These are phyloP conservation scores for Hemileccinum hortonii DNA, from an alignment of 1,284 basidiomycete species.

Conservation along the genomic window DNA sequence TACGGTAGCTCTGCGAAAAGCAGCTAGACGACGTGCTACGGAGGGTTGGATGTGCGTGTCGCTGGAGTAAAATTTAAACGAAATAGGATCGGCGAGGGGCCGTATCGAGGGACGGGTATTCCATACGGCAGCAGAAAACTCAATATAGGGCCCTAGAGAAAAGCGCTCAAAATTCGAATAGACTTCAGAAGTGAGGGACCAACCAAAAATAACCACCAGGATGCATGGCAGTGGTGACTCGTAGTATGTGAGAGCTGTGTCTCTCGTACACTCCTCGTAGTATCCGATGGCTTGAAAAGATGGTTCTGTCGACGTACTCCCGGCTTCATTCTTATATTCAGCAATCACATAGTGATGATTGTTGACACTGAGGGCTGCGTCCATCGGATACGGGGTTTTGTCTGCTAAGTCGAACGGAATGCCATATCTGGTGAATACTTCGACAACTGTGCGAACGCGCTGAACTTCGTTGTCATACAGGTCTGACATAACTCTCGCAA, in stretches of 20 bases:
- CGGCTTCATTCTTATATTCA: slow-evolving; percentile 1
- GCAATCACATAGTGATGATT: not conserved
- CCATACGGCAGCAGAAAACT: slow-evolving; percentile 5
- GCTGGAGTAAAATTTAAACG: not conserved
- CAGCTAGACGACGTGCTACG: not conserved
- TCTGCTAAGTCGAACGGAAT: not conserved
- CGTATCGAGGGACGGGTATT: not conserved
- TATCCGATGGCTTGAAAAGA: slow-evolving; percentile 14
- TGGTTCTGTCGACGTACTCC: too few relatives aligned
- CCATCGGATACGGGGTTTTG: not conserved
- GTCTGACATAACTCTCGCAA: not conserved
- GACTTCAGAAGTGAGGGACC: not conserved
- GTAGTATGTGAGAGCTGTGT: not conserved
- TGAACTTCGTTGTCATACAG: not conserved
- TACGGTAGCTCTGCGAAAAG: not conserved
- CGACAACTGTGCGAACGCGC: not conserved
- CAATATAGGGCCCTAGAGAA: slow-evolving; percentile 2
- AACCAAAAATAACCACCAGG: slow-evolving; percentile 8
- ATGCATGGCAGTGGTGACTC: slow-evolving; percentile 5
- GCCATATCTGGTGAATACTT: not conserved
- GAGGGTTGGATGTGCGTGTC: not conserved
- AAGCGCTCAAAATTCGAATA: not conserved
- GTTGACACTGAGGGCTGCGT: not conserved
- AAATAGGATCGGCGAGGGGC: not conserved
- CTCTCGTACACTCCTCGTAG: slow-evolving; percentile 12